Percentiles rank a stretch among this genome's conserved stretches.
These are phyloP conservation scores for Jatropha curcas DNA, from an alignment of 345 rosid genomes.

Conservation along the genomic window DNA sequence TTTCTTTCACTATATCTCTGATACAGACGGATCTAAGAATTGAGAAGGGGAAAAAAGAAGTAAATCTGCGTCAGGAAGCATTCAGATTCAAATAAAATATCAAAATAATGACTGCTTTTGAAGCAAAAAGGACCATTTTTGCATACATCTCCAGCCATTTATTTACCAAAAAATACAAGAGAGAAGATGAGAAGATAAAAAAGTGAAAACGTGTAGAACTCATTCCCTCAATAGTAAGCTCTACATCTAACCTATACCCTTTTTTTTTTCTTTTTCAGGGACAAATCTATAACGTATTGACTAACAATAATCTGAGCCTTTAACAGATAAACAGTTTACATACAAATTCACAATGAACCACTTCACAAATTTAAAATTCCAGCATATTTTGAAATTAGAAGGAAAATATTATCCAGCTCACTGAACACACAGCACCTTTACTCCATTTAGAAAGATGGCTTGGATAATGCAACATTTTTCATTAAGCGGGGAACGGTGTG, in stretches of 20 bases:
- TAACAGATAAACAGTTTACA: background rate
- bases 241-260: too few relatives aligned
- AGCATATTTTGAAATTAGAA: background rate
- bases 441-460: background rate
- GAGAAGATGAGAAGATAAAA: background rate
- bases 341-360: background rate
- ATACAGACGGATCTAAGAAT: slow-evolving; percentile 75
- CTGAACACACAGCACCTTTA: background rate
- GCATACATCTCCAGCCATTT: background rate
- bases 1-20: slow-evolving; percentile 82
- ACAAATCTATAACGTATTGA: background rate
- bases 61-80: slow-evolving; percentile 18
- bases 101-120: background rate
- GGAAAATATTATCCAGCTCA: background rate
- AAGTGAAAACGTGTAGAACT: background rate
- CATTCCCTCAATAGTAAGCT: background rate
- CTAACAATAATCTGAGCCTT: background rate
- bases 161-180: background rate
- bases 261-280: too few relatives aligned
- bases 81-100: background rate
- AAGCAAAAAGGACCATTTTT: background rate
- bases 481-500: background rate
- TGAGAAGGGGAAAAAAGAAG: slow-evolving; percentile 24
- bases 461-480: background rate
- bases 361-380: background rate